Evolutionary conservation across 2,329 filamentous ascomycete genomes (phyloP).

Genomic region (Mariannaea elegans): DNA sequence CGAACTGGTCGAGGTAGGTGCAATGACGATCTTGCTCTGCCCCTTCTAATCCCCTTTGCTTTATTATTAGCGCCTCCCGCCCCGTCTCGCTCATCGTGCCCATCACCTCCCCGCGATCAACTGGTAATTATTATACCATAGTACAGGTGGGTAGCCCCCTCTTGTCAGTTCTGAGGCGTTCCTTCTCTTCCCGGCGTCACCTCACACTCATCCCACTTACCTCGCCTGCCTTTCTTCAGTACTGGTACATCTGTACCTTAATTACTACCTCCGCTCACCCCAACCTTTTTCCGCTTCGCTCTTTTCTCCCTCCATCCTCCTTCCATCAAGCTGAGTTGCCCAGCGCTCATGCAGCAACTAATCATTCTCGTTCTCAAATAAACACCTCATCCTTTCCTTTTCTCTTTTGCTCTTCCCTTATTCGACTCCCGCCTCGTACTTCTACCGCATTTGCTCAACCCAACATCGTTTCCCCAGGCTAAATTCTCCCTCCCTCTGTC

Average conservation of each 20-base stretch:
- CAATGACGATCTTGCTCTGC: constrained; percentile 32
- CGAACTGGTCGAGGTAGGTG: constrained; percentile 6
- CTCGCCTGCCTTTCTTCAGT: constrained; percentile 25
- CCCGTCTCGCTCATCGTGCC: no score
- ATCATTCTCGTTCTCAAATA: background rate
- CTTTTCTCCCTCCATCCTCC: background rate
- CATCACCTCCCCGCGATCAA: constrained; percentile 35
- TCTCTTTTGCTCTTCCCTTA: background rate
- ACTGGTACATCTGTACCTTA: constrained; percentile 24
- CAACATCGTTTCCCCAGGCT: background rate
- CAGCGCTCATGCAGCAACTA: background rate
- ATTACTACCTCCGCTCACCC: constrained; percentile 12
- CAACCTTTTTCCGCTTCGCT: constrained; percentile 7
- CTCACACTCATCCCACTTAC: constrained; percentile 20
- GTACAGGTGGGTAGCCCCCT: constrained; percentile 17
- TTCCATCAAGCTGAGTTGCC: constrained; percentile 18
- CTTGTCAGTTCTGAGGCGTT: background rate
- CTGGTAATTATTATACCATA: constrained; percentile 6
- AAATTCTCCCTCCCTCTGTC: constrained; percentile 3
- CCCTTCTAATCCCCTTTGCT: background rate
- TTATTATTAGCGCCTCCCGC: constrained; percentile 6
- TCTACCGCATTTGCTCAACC: constrained; percentile 5
- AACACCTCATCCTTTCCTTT: background rate
- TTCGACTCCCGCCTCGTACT: background rate
- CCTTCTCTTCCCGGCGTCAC: constrained; percentile 19